Base-by-base conservation (phyloP, 305 asterid species). In the Fraxinus xanthoxyloides region DNA sequence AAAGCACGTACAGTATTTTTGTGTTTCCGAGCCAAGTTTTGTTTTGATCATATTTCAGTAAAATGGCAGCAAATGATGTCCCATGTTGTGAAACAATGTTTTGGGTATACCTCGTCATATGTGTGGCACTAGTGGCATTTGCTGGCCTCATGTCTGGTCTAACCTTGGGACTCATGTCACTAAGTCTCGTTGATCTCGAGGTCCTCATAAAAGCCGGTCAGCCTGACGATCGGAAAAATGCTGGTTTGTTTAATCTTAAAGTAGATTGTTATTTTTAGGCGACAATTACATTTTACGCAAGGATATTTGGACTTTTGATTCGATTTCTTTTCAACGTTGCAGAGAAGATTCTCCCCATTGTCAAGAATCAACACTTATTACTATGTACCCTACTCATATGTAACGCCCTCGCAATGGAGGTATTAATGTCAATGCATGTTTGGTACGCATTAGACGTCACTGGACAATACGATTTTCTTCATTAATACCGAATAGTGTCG, bases 111-210 rank as follows among this genome's bases (percentile, higher is more conserved):
- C 76, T 94, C 46, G 72, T 87, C 36, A 88, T 90, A 78, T 85
- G 89, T 24, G 87, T 83, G 15, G 87, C 86, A 15, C 89, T 94
- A 0, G 97, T 94, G 80, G 87, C 89, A 23, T 94, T 94, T 73
- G 97, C 98, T 28, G 98, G 98, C 2, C 92, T 94, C 81, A 94
- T 92, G 97, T 94, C 97, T 12, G 98, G 98, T 72, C 88, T 94
- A 3, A 94, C 97, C 51, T 90, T 94, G 2, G 98, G 98, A 46
- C 95, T 94, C 81, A 91, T 94, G 97, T 94, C 98, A 10, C 95
- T 92, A 80, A 90, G 94, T 85, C 92, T 92, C 13, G 92, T 94
- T n/a, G 98, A 94, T 86, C 97, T 94, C 7, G 97, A 94, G 87
- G 92, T 94, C 79, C 89, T 94, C 8, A 70, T 84, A 7, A 94